phyloP scores from a whole-genome alignment of 2,329 filamentous ascomycete genomes.

The Microascus cirrosus region DNA sequence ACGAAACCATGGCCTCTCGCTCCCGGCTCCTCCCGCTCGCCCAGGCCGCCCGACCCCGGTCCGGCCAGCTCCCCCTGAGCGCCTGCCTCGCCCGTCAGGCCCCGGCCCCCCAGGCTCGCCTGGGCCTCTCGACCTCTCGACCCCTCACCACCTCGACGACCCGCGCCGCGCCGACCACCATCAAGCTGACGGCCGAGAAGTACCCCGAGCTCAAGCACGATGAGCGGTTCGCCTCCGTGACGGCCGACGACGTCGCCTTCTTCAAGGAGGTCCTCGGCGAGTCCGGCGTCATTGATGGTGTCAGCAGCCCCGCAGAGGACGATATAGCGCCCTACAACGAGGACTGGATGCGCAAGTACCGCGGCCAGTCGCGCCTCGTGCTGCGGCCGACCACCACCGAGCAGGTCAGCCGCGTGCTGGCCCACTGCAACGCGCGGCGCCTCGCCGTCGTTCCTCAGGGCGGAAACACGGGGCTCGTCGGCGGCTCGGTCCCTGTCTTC shows the following conservation, averaged over 20 bases:
- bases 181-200: constrained; percentile 72
- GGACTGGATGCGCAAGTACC: constrained; percentile 99
- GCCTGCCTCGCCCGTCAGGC: background rate
- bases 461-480: constrained; percentile 91
- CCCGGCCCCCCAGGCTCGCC: background rate
- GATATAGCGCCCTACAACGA: constrained; percentile 89
- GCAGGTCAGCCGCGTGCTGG: constrained; percentile 81
- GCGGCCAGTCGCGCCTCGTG: constrained; percentile 78
- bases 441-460: constrained; percentile 94
- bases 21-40: constrained; percentile 9
- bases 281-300: constrained; percentile 74
- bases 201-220: constrained; percentile 79
- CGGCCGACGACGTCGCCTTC: constrained; percentile 65
- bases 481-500: constrained; percentile 91
- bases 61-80: constrained; percentile 6
- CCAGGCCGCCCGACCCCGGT: constrained; percentile 9
- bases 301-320: constrained; percentile 51
- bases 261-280: constrained; percentile 75
- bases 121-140: background rate
- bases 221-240: constrained; percentile 61
- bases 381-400: constrained; percentile 76
- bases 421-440: constrained; percentile 89
- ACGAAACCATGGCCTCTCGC: constrained; percentile 10
- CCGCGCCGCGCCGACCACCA: constrained; percentile 10
- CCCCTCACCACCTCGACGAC: background rate